Conservation (phyloP, 352 stramenopile genomes). For the Pythium graminicola region DNA sequence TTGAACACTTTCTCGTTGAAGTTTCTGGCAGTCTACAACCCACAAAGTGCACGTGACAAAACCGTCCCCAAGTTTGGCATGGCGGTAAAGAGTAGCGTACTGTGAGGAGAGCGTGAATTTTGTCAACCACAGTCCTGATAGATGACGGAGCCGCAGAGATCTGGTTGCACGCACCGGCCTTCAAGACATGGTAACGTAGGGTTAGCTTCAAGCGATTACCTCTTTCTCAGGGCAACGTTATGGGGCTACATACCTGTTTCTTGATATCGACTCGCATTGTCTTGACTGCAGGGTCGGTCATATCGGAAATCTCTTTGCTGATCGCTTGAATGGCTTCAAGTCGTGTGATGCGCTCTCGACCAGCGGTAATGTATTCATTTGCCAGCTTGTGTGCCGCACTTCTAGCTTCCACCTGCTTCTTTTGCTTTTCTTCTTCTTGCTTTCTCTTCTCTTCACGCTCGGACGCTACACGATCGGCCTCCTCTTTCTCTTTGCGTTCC, state of each 20-base stretch:
- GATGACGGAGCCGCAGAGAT: slow-evolving; percentile 61
- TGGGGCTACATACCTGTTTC: slow-evolving; percentile 45
- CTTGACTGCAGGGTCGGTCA: slow-evolving; percentile 45
- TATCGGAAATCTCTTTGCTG: slow-evolving; percentile 43
- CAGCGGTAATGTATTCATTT: slow-evolving; percentile 26
- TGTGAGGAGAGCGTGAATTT: slow-evolving; percentile 51
- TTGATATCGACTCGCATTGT: slow-evolving; percentile 64
- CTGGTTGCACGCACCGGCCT: slow-evolving; percentile 78
- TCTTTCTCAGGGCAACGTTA: too few relatives aligned
- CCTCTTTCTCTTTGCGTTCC: slow-evolving; percentile 24
- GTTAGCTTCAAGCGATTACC: too few relatives aligned
- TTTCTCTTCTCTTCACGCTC: slow-evolving; percentile 26
- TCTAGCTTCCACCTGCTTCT: slow-evolving; percentile 32
- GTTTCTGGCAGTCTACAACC: slow-evolving; percentile 39
- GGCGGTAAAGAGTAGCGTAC: background rate
- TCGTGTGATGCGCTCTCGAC: slow-evolving; percentile 34
- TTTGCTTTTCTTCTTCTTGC: slow-evolving; percentile 20
- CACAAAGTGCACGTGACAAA: background rate
- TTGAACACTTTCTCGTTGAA: slow-evolving; percentile 59
- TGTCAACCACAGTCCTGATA: slow-evolving; percentile 58
- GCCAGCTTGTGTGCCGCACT: slow-evolving; percentile 39
- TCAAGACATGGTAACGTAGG: too few relatives aligned
- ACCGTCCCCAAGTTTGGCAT: too few relatives aligned
- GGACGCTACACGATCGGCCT: slow-evolving; percentile 6
- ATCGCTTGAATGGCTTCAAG: slow-evolving; percentile 45